phyloP scores from a whole-genome alignment of 2,329 filamentous ascomycete genomes.

The Diplodia sapinea region DNA sequence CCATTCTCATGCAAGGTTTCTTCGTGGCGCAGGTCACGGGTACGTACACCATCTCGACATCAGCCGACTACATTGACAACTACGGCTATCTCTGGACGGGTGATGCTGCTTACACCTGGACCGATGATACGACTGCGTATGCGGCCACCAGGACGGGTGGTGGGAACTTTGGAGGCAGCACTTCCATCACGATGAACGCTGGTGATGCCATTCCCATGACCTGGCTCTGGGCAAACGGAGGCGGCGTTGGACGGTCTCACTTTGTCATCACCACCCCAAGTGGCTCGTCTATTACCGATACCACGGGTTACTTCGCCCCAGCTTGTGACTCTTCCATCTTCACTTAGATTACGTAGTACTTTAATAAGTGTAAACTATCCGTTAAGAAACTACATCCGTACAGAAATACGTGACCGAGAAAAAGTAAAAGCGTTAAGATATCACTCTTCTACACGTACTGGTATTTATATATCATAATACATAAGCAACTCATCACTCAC shows the following conservation, averaged over 20 bases:
- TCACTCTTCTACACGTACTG: too few relatives aligned
- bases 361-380: too few relatives aligned
- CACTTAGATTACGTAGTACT: not conserved
- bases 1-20: conserved; percentile 6
- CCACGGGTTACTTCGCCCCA: not conserved
- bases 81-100: conserved; percentile 9
- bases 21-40: not conserved
- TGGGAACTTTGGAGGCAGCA: not conserved
- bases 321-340: not conserved
- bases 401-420: too few relatives aligned
- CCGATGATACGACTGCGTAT: not conserved
- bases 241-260: not conserved
- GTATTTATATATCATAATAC: too few relatives aligned
- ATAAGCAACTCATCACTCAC: too few relatives aligned
- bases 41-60: conserved; percentile 3
- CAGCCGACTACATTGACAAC: conserved; percentile 1
- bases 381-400: too few relatives aligned
- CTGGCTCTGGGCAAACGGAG: conserved; percentile 6
- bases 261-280: not conserved
- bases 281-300: not conserved
- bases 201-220: conserved; percentile 14
- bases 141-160: not conserved
- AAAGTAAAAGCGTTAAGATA: too few relatives aligned
- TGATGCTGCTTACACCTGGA: conserved; percentile 2
- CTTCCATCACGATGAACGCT: not conserved